Evolutionary conservation across 352 stramenopile genomes (phyloP).

Genomic region (Phytophthora nicotianae): DNA sequence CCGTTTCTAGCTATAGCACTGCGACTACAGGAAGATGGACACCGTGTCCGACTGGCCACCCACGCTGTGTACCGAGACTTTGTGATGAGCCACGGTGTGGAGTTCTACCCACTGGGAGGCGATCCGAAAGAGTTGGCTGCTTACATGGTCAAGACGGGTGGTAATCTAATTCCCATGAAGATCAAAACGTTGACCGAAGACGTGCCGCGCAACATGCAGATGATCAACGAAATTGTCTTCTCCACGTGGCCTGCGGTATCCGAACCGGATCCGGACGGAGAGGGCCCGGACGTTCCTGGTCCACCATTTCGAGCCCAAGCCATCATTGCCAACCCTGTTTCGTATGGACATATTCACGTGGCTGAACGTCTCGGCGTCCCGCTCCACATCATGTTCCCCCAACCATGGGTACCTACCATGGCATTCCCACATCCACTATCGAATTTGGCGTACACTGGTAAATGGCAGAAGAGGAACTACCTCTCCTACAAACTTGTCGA

Average conservation of each 20-base stretch:
- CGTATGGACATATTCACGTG: slow-evolving; percentile 91
- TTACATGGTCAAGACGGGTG: slow-evolving; percentile 92
- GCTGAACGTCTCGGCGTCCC: slow-evolving; percentile 92
- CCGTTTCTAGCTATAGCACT: slow-evolving; percentile 84
- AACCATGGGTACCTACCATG: slow-evolving; percentile 87
- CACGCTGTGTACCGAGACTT: slow-evolving; percentile 88
- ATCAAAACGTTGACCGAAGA: slow-evolving; percentile 62
- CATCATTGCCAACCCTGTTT: slow-evolving; percentile 94
- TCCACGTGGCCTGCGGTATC: slow-evolving; percentile 89
- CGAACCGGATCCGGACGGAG: slow-evolving; percentile 66
- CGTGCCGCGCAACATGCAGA: slow-evolving; percentile 84
- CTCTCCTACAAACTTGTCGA: slow-evolving; percentile 62
- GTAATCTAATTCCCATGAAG: slow-evolving; percentile 69
- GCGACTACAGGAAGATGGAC: slow-evolving; percentile 69
- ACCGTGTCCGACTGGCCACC: slow-evolving; percentile 91
- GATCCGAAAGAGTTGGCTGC: slow-evolving; percentile 75
- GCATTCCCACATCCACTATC: slow-evolving; percentile 90
- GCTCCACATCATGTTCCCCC: slow-evolving; percentile 94
- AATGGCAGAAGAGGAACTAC: slow-evolving; percentile 50
- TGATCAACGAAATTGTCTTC: slow-evolving; percentile 89
- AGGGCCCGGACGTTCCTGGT: slow-evolving; percentile 39
- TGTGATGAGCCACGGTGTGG: slow-evolving; percentile 70
- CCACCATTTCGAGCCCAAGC: slow-evolving; percentile 84
- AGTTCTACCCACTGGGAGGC: slow-evolving; percentile 81
- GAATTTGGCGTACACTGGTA: slow-evolving; percentile 74